Evolutionary conservation across 768 basidiomycete genomes (phyloP), one percentile per base, ranked within the genome.

Genomic region (Heimioporus sp.): DNA sequence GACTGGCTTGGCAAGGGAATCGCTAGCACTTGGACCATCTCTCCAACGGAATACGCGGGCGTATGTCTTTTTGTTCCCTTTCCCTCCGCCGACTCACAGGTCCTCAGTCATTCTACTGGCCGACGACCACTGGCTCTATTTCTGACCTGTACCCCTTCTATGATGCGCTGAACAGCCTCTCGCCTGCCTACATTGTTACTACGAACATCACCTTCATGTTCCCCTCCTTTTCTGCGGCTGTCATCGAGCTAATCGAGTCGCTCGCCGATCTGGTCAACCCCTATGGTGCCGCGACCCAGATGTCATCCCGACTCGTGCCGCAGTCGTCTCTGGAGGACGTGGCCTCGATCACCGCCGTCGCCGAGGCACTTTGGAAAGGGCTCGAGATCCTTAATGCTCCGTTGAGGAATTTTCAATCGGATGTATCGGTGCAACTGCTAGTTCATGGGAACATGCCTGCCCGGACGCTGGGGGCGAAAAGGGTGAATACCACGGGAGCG

Each of bases 331-430:
- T 65, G 3, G 46, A 52, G n/a, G 19, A 49, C 3, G 16, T 41
- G 2, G 7, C 35, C 9, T 63, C 58, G 1, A 58, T 64, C 30
- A 32, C 24, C 16, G 41, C 46, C 13, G 55, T 60, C 19, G 20
- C 60, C 0, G 41, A 46, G 28, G 60, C 60, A 2, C 51, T 61
- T 20, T 66, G 62, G 64, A n/a, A 17, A 1, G 62, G 62, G 20
- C n/a, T 61, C 3, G 19, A 55, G 38, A 57, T 56, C 11, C 12
- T 57, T 11, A 58, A 61, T n/a, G 9, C 4, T 10, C 55, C 54
- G 1, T 47, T 59, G 30, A 7, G 1, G n/a, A 24, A 4, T 13
- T 21, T 1, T 13, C n/a, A 15, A 28, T 7, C 0, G 0, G 59
- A 55, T 6, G 4, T 53, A 34, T 36, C 11, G 38, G 3, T 28